phyloP scores from a whole-genome alignment of 176 grass and related monocot genomes.

The Oryza meridionalis region DNA sequence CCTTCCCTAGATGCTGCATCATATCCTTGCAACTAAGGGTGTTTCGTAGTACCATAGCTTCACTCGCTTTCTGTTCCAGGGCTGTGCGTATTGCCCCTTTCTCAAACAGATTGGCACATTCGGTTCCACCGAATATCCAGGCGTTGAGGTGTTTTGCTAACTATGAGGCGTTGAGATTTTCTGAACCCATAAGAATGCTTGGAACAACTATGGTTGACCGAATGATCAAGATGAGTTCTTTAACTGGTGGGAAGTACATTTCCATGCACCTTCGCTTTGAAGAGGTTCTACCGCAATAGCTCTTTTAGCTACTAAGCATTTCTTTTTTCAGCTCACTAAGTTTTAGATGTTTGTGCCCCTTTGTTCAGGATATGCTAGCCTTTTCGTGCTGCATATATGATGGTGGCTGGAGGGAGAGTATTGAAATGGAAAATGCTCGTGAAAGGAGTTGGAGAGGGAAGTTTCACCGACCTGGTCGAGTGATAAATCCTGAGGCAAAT shows the following conservation, averaged over 20 bases:
- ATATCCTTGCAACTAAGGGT: background rate
- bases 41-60: background rate
- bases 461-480: conserved; percentile 73
- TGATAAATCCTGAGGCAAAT: conserved; percentile 88
- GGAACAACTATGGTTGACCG: conserved; percentile 76
- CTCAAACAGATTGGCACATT: conserved; percentile 89
- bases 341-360: conserved; percentile 33
- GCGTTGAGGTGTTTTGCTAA: conserved; percentile 87
- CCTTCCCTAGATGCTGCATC: conserved; percentile 6
- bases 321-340: conserved; percentile 25
- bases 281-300: conserved; percentile 57
- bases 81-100: conserved; percentile 94
- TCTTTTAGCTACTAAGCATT: background rate
- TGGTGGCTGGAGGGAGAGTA: conserved; percentile 70
- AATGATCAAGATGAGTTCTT: conserved; percentile 78
- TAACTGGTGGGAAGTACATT: conserved; percentile 72
- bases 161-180: conserved; percentile 86
- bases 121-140: conserved; percentile 67
- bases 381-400: conserved; percentile 97
- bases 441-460: conserved; percentile 95
- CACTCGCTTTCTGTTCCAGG: conserved; percentile 52
- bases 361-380: conserved; percentile 88
- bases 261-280: conserved; percentile 98
- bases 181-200: conserved; percentile 77
- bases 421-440: conserved; percentile 80